phyloP scores from a whole-genome alignment of 2,329 filamentous ascomycete genomes.

The Ascochyta koolunga region DNA sequence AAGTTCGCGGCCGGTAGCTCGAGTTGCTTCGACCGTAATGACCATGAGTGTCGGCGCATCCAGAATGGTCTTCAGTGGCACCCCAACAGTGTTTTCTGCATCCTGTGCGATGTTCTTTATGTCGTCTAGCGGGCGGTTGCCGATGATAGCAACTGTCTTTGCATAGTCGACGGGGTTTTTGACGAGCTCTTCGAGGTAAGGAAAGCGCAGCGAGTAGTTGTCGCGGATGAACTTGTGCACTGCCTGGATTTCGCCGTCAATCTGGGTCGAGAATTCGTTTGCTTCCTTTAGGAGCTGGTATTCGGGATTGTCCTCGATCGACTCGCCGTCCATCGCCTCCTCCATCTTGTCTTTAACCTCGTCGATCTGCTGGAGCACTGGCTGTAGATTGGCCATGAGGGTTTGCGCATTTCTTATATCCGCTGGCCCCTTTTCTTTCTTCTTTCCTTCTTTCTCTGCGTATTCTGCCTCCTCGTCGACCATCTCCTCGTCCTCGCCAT shows the following conservation, averaged over 20 bases:
- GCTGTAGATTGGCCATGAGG: constrained; percentile 81
- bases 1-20: constrained; percentile 81
- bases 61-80: constrained; percentile 78
- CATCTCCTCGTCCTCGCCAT: constrained; percentile 65
- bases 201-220: constrained; percentile 92
- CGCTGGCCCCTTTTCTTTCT: constrained; percentile 68
- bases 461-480: constrained; percentile 65
- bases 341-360: constrained; percentile 69
- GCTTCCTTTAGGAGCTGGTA: constrained; percentile 88
- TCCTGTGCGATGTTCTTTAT: constrained; percentile 81
- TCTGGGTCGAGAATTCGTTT: constrained; percentile 87
- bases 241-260: constrained; percentile 88
- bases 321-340: constrained; percentile 70
- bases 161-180: constrained; percentile 94
- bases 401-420: constrained; percentile 81
- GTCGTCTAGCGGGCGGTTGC: constrained; percentile 88
- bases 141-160: constrained; percentile 90
- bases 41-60: constrained; percentile 94
- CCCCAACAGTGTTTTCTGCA: constrained; percentile 76
- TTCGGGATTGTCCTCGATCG: constrained; percentile 89
- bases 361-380: constrained; percentile 71
- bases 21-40: constrained; percentile 92
- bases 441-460: constrained; percentile 62
- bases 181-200: constrained; percentile 87
- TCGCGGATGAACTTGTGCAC: constrained; percentile 97